phyloP scores from a whole-genome alignment of 345 rosid genomes.

The Orychophragmus violaceus region DNA sequence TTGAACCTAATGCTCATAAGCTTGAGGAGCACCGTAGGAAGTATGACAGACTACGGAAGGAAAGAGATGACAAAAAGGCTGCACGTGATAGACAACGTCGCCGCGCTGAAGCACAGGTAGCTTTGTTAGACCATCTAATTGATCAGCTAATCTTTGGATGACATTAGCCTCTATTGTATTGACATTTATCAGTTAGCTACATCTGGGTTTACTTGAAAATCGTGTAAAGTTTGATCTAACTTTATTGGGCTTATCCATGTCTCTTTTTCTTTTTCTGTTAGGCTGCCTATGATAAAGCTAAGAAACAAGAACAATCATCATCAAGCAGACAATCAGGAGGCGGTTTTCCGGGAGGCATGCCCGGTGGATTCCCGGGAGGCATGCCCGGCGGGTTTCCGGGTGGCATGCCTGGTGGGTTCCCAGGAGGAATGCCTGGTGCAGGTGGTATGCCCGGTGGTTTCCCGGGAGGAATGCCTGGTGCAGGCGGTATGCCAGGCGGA shows the following conservation, averaged over 20 bases:
- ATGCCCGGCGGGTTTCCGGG: conserved; percentile 47
- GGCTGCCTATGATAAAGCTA: conserved; percentile 97
- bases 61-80: conserved; percentile 71
- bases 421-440: conserved; percentile 33
- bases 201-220: background rate
- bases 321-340: conserved; percentile 65
- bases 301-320: conserved; percentile 84
- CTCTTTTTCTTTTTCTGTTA: conserved; percentile 7
- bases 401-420: conserved; percentile 41
- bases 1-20: conserved; percentile 85
- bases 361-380: conserved; percentile 51
- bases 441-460: background rate
- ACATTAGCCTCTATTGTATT: background rate
- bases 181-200: background rate
- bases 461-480: background rate
- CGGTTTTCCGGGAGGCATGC: conserved; percentile 61
- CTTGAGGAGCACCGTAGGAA: conserved; percentile 93
- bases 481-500: background rate
- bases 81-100: conserved; percentile 67
- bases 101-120: conserved; percentile 93
- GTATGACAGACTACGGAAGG: conserved; percentile 81
- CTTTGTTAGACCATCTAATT: background rate
- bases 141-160: background rate
- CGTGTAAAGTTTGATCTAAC: background rate
- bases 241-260: background rate